Conservation (phyloP, 192 early-diverging fungal genomes). For the Coemansia sp. region DNA sequence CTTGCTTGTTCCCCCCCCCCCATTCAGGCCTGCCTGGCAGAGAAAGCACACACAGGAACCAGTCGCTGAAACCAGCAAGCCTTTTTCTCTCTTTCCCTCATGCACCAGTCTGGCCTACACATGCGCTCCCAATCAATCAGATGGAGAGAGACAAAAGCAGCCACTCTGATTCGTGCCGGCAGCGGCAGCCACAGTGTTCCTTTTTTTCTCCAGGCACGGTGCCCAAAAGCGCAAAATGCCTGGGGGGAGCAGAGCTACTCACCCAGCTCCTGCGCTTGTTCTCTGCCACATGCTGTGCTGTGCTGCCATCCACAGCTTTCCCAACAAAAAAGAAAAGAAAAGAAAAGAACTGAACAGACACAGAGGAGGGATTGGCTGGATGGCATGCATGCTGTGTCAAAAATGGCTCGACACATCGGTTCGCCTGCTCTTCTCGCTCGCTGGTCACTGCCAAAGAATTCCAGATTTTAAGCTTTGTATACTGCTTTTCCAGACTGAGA, state of each 20-base stretch:
- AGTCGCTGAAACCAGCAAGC: no score
- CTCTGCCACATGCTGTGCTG: not conserved
- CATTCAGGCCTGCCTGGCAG: no score
- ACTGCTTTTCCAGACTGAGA: not conserved
- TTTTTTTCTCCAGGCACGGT: not conserved
- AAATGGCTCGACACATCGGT: not conserved
- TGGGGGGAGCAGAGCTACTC: no score
- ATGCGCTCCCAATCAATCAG: not conserved
- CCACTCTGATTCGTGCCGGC: not conserved
- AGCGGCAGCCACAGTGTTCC: no score
- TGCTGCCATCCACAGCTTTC: not conserved
- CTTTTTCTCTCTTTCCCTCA: not conserved
- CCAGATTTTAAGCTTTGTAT: not conserved
- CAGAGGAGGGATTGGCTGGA: not conserved
- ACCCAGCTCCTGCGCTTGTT: no score
- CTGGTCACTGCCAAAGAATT: not conserved
- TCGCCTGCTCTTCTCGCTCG: not conserved
- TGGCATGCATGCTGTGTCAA: not conserved
- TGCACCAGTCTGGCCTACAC: not conserved
- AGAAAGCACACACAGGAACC: no score
- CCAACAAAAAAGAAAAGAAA: slow-evolving; percentile 1
- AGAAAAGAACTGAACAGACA: not conserved
- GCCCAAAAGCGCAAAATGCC: not conserved
- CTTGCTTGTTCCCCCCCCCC: no score
- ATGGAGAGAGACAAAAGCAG: not conserved